Base-by-base conservation (phyloP, 768 basidiomycete genomes). In the Amanita subjunquillea region DNA sequence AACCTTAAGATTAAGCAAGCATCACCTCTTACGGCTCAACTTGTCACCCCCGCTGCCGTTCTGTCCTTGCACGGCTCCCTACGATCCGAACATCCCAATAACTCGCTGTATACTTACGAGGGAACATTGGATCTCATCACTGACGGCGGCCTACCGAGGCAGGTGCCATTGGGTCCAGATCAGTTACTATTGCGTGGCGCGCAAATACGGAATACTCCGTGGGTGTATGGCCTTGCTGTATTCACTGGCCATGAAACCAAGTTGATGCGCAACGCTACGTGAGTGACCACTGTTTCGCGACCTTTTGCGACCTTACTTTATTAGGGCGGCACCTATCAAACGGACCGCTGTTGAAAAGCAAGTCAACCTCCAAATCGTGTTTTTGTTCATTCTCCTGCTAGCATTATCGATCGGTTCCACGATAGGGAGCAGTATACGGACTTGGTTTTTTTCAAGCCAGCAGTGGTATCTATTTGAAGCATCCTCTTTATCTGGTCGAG, bases 1-100 rank as follows among this genome's bases (percentile, higher is more conserved):
- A 98, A 98, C 62, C 77, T 99, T 59, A 99, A 98, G 73, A 98
- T 99, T 69, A 99, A 99, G 63, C 93, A 99, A 68, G 90, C 90
- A 0, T 88, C 88, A 2, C 72, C 88, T 1, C 82, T 90, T 32
- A 97, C 93, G 1, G 70, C 87, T 0, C 61, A 75, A 4, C 75
- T 97, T 40, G 91, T 85, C 4, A 80, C 89, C 2, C 93, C 95
- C 0, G 67, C 80, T 6, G 76, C 85, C 8, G 85, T 92, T 39
- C 74, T 77, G 15, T 65, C 79, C 6, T 73, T 99, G 1, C 81
- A 78, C 37, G 96, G 96, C 10, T 82, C 86, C 12, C 73, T 99
- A 22, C 83, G 92, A 41, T 95, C 90, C 6, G 96, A 99, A 65
- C 91, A 97, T 55, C 96, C 96, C 5, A 99, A 99, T 67, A 96